A percentile compares a stretch with the other conserved stretches of the same genome.
Evolutionary conservation across 805 yeast species (phyloP).

Genomic region (Candida ipomoeae): DNA sequence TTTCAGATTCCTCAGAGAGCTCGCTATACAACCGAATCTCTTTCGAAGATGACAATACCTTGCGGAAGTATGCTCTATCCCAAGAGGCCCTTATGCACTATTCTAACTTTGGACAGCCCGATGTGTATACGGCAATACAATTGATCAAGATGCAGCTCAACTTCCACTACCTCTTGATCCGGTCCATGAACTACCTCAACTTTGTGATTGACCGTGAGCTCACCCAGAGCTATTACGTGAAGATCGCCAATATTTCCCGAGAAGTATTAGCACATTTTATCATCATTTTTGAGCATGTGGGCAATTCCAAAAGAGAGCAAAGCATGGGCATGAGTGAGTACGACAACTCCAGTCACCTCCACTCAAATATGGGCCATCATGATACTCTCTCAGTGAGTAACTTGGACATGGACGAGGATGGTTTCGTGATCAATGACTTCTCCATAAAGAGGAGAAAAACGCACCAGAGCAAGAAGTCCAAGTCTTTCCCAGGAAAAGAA

Average conservation of each 20-base stretch:
- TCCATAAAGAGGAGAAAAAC: constrained; percentile 28
- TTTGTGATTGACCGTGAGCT: constrained; percentile 39
- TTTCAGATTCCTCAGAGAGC: constrained; percentile 20
- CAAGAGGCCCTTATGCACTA: constrained; percentile 21
- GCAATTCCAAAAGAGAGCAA: constrained; percentile 14
- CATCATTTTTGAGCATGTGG: constrained; percentile 34
- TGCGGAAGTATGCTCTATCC: constrained; percentile 10
- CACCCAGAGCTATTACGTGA: constrained; percentile 29
- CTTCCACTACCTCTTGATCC: constrained; percentile 39
- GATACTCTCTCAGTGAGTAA: constrained; percentile 17
- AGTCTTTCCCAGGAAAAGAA: constrained; percentile 11
- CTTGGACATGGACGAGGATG: constrained; percentile 42
- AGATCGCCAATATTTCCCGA: constrained; percentile 34
- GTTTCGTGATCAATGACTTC: constrained; percentile 42
- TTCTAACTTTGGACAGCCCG: constrained; percentile 33
- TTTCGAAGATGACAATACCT: constrained; percentile 16
- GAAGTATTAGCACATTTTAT: constrained; percentile 38
- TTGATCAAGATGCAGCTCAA: constrained; percentile 42
- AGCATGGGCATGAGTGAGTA: background rate
- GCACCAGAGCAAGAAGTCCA: constrained; percentile 16
- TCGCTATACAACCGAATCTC: constrained; percentile 31
- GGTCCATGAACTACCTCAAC: constrained; percentile 41
- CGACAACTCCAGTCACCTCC: constrained; percentile 4
- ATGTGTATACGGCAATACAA: constrained; percentile 34
- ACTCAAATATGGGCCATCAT: background rate